These are phyloP conservation scores for Kwoniella dejecticola DNA, from an alignment of 768 basidiomycete species.

Conservation along the genomic window DNA sequence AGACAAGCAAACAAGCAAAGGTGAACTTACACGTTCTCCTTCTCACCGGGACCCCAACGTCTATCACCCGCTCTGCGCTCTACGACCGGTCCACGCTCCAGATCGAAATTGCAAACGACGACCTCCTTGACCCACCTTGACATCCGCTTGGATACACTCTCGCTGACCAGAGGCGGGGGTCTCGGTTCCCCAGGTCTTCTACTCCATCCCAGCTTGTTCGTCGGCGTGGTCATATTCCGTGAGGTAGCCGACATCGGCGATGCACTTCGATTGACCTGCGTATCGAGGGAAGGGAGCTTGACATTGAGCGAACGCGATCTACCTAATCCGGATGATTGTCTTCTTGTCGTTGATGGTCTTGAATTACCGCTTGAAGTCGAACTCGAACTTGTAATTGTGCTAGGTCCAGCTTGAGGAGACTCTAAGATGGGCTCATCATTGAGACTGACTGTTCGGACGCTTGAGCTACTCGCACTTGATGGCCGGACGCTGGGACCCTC, in stretches of 20 bases:
- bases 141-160: slow-evolving; percentile 28
- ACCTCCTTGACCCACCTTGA: slow-evolving; percentile 54
- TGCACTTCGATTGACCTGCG: background rate
- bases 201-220: slow-evolving; percentile 35
- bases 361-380: background rate
- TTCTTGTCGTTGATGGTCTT: slow-evolving; percentile 7
- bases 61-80: slow-evolving; percentile 70
- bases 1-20: too few relatives aligned
- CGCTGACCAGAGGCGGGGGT: slow-evolving; percentile 42
- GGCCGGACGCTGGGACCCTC: background rate
- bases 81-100: slow-evolving; percentile 81
- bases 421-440: slow-evolving; percentile 4
- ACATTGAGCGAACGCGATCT: slow-evolving; percentile 29
- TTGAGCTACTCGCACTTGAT: background rate
- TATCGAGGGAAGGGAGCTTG: slow-evolving; percentile 21
- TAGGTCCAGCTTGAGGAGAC: background rate
- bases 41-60: slow-evolving; percentile 67
- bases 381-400: background rate
- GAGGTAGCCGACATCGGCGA: slow-evolving; percentile 7
- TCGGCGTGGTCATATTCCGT: background rate
- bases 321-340: slow-evolving; percentile 17
- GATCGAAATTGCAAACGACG: slow-evolving; percentile 70
- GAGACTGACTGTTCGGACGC: slow-evolving; percentile 1
- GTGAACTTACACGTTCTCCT: slow-evolving; percentile 74
- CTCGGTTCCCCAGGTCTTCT: slow-evolving; percentile 44